Evolutionary conservation across 2,329 filamentous ascomycete genomes (phyloP).

Genomic region (Fusarium sp.): DNA sequence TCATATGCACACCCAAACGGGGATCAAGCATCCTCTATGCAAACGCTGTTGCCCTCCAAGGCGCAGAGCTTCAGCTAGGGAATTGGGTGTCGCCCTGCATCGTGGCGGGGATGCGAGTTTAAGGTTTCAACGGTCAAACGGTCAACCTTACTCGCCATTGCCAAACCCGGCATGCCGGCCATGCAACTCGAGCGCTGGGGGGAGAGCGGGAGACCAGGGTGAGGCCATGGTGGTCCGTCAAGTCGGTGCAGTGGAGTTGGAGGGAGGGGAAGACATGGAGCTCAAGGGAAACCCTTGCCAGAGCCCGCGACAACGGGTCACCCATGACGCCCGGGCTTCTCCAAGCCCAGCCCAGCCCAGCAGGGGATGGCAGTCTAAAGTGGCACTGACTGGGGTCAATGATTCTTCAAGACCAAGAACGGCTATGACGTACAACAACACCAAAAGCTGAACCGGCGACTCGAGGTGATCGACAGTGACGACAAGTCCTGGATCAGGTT

Average conservation of each 20-base stretch:
- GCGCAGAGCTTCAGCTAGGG: neutral
- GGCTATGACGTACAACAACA: constrained; percentile 12
- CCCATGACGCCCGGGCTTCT: constrained; percentile 33
- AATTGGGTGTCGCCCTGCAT: constrained; percentile 11
- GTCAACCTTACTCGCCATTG: constrained; percentile 30
- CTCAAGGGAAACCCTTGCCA: constrained; percentile 42
- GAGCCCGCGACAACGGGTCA: constrained; percentile 40
- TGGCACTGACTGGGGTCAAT: constrained; percentile 33
- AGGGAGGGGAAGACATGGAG: constrained; percentile 33
- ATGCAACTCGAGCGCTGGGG: constrained; percentile 30
- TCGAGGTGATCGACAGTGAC: neutral
- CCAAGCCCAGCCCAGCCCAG: constrained; percentile 29
- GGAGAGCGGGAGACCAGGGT: constrained; percentile 46
- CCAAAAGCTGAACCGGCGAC: neutral
- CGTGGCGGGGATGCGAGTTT: constrained; percentile 25
- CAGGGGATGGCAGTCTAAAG: constrained; percentile 40
- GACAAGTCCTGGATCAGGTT: neutral
- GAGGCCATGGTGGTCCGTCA: constrained; percentile 38
- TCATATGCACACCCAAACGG: neutral
- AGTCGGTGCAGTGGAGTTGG: constrained; percentile 44
- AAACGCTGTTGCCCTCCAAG: neutral
- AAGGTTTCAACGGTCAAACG: constrained; percentile 38
- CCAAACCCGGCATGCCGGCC: constrained; percentile 34
- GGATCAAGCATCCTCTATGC: neutral
- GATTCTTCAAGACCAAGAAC: constrained; percentile 19